Percentiles rank a stretch among this genome's conserved stretches.
Evolutionary conservation across 352 stramenopile species (phyloP).

Genomic region (Plasmopara halstedii): DNA sequence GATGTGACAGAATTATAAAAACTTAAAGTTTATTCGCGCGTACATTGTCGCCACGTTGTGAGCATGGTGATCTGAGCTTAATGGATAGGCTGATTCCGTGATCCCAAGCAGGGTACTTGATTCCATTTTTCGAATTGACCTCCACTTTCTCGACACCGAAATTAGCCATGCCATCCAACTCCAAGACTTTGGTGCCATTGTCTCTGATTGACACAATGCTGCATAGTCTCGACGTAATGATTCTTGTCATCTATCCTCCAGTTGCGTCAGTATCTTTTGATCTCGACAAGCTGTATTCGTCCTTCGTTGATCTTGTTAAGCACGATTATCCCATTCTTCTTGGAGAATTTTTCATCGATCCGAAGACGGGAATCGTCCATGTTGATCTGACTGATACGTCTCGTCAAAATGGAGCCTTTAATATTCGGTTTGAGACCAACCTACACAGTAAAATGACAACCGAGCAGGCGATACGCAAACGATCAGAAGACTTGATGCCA

Average conservation of each 20-base stretch:
- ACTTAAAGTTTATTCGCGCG: no score
- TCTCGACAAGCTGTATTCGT: conserved; percentile 20
- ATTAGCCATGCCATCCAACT: no score
- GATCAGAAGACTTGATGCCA: conserved; percentile 25
- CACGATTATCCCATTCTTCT: conserved; percentile 44
- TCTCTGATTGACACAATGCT: conserved; percentile 48
- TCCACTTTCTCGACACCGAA: no score
- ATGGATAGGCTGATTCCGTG: no score
- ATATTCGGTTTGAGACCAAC: conserved; percentile 30
- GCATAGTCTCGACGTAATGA: conserved; percentile 15
- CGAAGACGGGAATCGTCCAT: conserved; percentile 20
- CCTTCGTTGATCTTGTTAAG: conserved; percentile 28
- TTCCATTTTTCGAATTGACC: no score
- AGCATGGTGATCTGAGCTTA: no score
- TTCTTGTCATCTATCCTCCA: conserved; percentile 45
- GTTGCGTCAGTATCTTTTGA: conserved; percentile 17
- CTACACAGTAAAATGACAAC: conserved; percentile 14
- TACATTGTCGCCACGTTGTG: no score
- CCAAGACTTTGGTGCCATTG: conserved; percentile 19
- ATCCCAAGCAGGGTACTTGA: no score
- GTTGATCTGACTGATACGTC: conserved; percentile 21
- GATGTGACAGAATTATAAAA: no score
- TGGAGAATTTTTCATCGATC: conserved; percentile 25
- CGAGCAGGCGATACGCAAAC: conserved; percentile 17
- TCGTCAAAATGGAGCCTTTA: conserved; percentile 7